Percentiles rank a stretch among this genome's conserved stretches.
Conservation (phyloP, 768 basidiomycete genomes). For the Hysterangium stoloniferum region DNA sequence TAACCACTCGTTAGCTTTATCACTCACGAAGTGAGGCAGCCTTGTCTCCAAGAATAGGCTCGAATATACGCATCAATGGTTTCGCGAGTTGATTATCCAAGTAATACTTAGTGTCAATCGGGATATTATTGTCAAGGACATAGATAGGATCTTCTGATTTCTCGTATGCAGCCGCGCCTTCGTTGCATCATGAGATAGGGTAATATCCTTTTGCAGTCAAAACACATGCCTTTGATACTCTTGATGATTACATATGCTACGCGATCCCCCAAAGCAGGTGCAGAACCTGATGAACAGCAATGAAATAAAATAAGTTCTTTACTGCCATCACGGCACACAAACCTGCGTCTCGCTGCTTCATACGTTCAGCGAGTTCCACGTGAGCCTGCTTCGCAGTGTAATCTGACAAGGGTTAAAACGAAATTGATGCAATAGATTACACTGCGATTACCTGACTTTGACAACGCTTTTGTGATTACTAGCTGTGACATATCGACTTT, state of each 20-base stretch:
- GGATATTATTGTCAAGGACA: constrained; percentile 95
- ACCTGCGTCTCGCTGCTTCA: constrained; percentile 94
- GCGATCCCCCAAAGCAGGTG: constrained; percentile 95
- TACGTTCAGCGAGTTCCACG: constrained; percentile 89
- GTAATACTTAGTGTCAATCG: constrained; percentile 97
- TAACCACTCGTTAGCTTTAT: constrained; percentile 2
- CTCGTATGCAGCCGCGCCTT: constrained; percentile 94
- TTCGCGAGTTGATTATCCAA: constrained; percentile 97
- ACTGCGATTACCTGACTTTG: constrained; percentile 61
- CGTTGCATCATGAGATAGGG: background rate
- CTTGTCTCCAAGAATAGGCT: constrained; percentile 92
- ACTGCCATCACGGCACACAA: constrained; percentile 13
- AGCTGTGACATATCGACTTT: constrained; percentile 98
- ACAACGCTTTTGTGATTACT: constrained; percentile 94
- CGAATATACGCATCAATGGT: constrained; percentile 95
- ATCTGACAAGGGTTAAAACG: constrained; percentile 38
- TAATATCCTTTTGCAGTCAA: constrained; percentile 3
- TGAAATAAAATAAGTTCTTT: background rate
- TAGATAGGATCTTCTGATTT: constrained; percentile 98
- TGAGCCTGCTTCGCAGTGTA: constrained; percentile 96
- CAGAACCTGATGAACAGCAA: constrained; percentile 74
- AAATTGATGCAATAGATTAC: background rate
- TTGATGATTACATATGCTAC: constrained; percentile 99
- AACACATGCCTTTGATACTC: constrained; percentile 84
- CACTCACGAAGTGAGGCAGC: constrained; percentile 71